These are phyloP conservation scores for Hymenoscyphus linearis DNA, from an alignment of 2,329 filamentous ascomycete species.

Conservation along the genomic window DNA sequence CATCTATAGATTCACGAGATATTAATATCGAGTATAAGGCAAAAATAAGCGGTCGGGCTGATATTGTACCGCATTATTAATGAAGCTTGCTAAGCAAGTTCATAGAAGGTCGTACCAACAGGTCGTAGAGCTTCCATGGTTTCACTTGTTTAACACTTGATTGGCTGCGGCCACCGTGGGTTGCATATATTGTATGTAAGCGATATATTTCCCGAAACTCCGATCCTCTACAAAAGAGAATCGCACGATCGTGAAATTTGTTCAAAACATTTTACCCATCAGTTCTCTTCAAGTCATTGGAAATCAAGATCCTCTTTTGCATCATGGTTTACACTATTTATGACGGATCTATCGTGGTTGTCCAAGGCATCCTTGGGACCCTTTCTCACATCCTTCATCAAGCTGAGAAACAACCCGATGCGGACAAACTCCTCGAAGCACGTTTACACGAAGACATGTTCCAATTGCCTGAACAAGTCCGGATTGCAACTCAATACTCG, in stretches of 20 bases:
- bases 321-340: slow-evolving; percentile 25
- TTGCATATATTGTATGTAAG: too few relatives aligned
- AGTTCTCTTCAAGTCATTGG: neutral
- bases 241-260: neutral
- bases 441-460: slow-evolving; percentile 44
- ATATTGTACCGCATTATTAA: too few relatives aligned
- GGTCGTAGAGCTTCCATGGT: too few relatives aligned
- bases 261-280: neutral
- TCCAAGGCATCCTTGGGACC: slow-evolving; percentile 23
- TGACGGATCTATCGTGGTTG: slow-evolving; percentile 27
- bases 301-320: neutral
- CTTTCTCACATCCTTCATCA: slow-evolving; percentile 29
- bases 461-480: slow-evolving; percentile 40
- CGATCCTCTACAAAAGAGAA: neutral
- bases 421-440: slow-evolving; percentile 30
- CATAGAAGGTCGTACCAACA: too few relatives aligned
- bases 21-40: too few relatives aligned
- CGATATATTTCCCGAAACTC: too few relatives aligned
- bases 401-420: slow-evolving; percentile 20
- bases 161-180: too few relatives aligned
- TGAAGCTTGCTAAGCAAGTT: too few relatives aligned
- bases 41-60: too few relatives aligned
- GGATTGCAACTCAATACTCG: slow-evolving; percentile 25
- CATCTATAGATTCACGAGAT: too few relatives aligned
- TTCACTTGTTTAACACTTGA: too few relatives aligned